These are phyloP conservation scores for Debaryomyces prosopidis DNA, from an alignment of 805 yeast species.

Conservation along the genomic window DNA sequence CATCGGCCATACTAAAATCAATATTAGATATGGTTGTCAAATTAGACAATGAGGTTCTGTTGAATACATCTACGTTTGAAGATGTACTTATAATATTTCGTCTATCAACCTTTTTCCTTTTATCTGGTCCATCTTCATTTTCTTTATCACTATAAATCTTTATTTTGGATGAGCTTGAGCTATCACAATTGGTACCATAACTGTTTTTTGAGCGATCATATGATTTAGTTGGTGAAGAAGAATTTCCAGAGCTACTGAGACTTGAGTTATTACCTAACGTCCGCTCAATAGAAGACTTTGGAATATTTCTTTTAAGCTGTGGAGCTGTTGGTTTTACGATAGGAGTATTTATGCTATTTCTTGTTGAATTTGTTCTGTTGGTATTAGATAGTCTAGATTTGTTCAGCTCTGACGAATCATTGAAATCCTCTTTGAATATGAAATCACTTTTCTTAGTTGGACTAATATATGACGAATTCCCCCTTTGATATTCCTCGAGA, in stretches of 20 bases:
- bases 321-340: not conserved
- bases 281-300: constrained; percentile 10
- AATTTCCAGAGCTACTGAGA: not conserved
- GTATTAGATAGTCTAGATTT: not conserved
- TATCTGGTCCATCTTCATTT: constrained; percentile 6
- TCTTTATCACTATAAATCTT: constrained; percentile 12
- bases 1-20: constrained; percentile 3
- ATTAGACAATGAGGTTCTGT: constrained; percentile 17
- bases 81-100: constrained; percentile 17
- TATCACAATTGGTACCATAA: not conserved
- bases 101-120: constrained; percentile 2
- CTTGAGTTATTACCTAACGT: constrained; percentile 10
- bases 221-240: not conserved
- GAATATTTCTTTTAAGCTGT: constrained; percentile 4
- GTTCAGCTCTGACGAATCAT: constrained; percentile 12
- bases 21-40: constrained; percentile 13
- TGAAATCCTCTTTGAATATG: constrained; percentile 31
- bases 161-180: constrained; percentile 9
- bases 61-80: constrained; percentile 15
- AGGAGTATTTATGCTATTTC: not conserved
- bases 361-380: not conserved
- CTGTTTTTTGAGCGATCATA: not conserved
- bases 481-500: constrained; percentile 23
- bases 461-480: not conserved
- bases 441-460: constrained; percentile 8